These are phyloP conservation scores for Eimeria necatrix DNA, from an alignment of 169 alveolate species.

Conservation along the genomic window DNA sequence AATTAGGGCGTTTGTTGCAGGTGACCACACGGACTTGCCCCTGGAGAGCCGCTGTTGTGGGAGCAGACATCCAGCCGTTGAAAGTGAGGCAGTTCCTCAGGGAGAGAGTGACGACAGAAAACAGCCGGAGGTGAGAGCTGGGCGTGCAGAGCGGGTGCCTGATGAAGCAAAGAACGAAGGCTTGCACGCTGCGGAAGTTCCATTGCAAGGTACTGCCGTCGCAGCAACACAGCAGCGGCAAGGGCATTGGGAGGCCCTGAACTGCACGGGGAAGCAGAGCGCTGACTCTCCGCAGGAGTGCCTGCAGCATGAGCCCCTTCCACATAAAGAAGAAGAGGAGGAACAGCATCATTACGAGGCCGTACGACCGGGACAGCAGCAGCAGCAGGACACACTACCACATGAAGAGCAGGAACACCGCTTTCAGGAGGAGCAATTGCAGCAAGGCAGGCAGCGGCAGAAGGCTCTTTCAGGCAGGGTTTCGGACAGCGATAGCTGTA, in stretches of 20 bases:
- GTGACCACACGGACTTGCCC: neutral
- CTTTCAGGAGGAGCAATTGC: constrained; percentile 37
- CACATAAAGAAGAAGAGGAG: neutral
- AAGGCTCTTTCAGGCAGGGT: neutral
- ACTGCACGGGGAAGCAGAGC: neutral
- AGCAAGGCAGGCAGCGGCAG: constrained; percentile 26
- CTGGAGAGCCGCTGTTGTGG: neutral
- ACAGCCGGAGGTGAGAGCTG: constrained; percentile 1
- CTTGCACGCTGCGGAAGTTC: neutral
- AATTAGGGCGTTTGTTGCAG: neutral
- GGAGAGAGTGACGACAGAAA: neutral
- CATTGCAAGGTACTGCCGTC: neutral
- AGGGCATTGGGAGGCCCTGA: neutral
- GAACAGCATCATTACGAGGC: neutral
- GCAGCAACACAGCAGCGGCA: constrained; percentile 26
- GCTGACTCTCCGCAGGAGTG: neutral
- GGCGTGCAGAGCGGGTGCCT: neutral
- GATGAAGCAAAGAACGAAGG: neutral
- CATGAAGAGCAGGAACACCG: neutral
- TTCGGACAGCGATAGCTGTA: neutral
- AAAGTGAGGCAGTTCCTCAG: neutral
- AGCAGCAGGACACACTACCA: neutral
- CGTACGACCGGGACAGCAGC: neutral
- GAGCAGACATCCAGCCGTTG: neutral
- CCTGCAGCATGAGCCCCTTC: constrained; percentile 16